Percentiles rank a stretch among this genome's conserved stretches.
These are phyloP conservation scores for Mortierella polycephala DNA, from an alignment of 371 early-diverging fungal species.

Conservation along the genomic window DNA sequence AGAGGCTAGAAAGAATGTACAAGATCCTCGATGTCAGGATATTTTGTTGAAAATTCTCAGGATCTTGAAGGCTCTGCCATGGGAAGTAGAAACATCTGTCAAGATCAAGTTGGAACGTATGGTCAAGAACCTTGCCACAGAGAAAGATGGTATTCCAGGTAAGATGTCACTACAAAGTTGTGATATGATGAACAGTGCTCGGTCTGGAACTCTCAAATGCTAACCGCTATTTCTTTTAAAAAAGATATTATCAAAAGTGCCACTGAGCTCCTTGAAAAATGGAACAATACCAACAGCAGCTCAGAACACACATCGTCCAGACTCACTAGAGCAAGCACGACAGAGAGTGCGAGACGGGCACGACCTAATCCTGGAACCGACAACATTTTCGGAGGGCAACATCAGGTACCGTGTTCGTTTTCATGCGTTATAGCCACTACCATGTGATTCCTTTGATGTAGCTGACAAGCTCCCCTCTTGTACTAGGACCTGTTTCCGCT, in stretches of 20 bases:
- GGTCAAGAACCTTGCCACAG: constrained; percentile 7
- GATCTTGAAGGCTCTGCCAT: constrained; percentile 13
- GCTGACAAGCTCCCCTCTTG: too few relatives aligned
- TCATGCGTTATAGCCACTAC: background rate
- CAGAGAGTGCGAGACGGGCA: background rate
- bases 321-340: background rate
- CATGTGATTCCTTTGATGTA: too few relatives aligned
- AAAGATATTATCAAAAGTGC: background rate
- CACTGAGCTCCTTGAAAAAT: background rate
- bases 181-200: background rate
- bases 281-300: background rate
- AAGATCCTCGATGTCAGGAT: constrained; percentile 4
- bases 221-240: background rate
- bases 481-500: background rate
- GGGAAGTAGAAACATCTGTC: constrained; percentile 4
- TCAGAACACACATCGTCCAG: background rate
- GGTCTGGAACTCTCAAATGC: background rate
- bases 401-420: background rate
- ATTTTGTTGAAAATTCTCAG: constrained; percentile 6
- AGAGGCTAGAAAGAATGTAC: constrained; percentile 7
- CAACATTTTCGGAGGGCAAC: background rate
- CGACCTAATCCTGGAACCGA: background rate
- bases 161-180: background rate
- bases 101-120: background rate
- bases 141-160: constrained; percentile 6